Percentiles rank a stretch among this genome's conserved stretches.
Evolutionary conservation across 306 rosid genomes (phyloP).

Genomic region (Albizia julibrissin): DNA sequence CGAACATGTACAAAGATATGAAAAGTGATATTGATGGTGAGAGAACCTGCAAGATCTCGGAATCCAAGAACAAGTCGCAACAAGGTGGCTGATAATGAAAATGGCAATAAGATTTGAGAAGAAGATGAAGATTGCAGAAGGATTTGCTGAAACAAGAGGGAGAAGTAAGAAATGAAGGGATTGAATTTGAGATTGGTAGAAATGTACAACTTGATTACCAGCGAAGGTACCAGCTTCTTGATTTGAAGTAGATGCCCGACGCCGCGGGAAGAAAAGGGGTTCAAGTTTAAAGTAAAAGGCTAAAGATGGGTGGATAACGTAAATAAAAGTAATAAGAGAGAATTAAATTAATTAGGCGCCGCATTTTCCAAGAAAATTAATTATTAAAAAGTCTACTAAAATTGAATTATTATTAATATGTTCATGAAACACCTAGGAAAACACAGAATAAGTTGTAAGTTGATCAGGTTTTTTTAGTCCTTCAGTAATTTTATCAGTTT

Average conservation of each 20-base stretch:
- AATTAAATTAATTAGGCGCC: neutral
- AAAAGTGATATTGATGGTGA: neutral
- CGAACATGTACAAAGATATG: neutral
- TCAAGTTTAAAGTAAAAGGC: neutral
- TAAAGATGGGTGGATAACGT: neutral
- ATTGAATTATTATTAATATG: too few relatives aligned
- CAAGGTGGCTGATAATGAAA: neutral
- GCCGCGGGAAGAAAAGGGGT: neutral
- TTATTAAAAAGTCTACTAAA: too few relatives aligned
- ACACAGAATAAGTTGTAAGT: neutral
- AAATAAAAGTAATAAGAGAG: neutral
- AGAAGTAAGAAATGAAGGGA: neutral
- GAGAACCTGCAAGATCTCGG: neutral
- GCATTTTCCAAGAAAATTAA: too few relatives aligned
- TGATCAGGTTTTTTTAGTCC: too few relatives aligned
- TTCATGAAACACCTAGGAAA: too few relatives aligned
- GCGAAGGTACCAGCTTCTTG: neutral
- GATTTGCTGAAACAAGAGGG: neutral
- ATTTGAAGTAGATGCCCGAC: neutral
- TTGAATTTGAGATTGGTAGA: neutral
- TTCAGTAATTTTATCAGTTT: too few relatives aligned
- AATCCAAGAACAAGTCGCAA: neutral
- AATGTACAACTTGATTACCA: neutral
- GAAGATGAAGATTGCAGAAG: neutral
- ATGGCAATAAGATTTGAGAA: neutral